A percentile compares a stretch with the other conserved stretches of the same genome.
These are phyloP conservation scores for Botrytis tulipae DNA, from an alignment of 2,329 filamentous ascomycete species.

Conservation along the genomic window DNA sequence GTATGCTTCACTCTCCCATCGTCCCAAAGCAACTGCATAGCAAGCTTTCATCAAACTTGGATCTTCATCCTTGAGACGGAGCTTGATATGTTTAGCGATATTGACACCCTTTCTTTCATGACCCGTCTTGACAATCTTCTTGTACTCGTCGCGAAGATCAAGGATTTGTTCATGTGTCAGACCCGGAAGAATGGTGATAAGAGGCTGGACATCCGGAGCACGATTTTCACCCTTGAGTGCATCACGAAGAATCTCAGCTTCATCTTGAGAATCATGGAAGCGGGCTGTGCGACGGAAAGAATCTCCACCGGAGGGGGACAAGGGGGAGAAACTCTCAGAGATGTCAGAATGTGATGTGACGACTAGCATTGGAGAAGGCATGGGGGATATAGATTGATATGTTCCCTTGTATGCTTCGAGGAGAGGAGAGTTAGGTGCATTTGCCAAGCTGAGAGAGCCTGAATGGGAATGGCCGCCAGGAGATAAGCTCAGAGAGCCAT, in stretches of 20 bases:
- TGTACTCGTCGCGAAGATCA: conserved; percentile 84
- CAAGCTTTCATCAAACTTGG: conserved; percentile 83
- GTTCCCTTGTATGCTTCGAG: conserved; percentile 91
- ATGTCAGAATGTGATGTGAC: conserved; percentile 48
- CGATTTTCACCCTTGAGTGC: conserved; percentile 61
- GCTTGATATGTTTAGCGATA: conserved; percentile 80
- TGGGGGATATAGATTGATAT: conserved; percentile 90
- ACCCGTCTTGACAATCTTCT: conserved; percentile 80
- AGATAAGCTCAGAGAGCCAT: conserved; percentile 20
- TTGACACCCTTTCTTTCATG: conserved; percentile 74
- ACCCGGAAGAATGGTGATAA: conserved; percentile 81
- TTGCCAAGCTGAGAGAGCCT: conserved; percentile 45
- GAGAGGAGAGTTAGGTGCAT: conserved; percentile 75
- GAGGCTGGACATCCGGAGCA: conserved; percentile 63
- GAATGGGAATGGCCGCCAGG: neutral
- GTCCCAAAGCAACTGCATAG: conserved; percentile 84
- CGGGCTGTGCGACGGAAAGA: conserved; percentile 56
- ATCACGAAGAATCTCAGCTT: conserved; percentile 72
- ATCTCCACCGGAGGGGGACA: conserved; percentile 48
- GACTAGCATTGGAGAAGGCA: conserved; percentile 73
- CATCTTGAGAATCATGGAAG: conserved; percentile 82
- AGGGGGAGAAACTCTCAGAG: conserved; percentile 53
- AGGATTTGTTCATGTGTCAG: conserved; percentile 86
- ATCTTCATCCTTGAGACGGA: conserved; percentile 69
- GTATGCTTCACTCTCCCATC: conserved; percentile 91